These are phyloP conservation scores for Xylaria multiplex DNA, from an alignment of 2,329 filamentous ascomycete genomes.

Conservation along the genomic window DNA sequence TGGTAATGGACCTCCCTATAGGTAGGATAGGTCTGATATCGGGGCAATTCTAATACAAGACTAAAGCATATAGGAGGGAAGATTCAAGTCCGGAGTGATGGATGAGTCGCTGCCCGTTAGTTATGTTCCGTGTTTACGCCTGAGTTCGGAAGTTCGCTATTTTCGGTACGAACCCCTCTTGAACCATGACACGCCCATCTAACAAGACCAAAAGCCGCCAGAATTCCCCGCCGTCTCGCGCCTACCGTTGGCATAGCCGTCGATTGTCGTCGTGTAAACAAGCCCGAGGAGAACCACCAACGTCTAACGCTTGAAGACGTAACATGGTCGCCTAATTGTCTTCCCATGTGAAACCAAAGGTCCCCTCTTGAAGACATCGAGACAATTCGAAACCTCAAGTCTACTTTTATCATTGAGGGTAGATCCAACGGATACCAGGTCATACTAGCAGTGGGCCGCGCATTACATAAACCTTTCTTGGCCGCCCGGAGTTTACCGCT, in stretches of 20 bases:
- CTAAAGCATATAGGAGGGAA: too few relatives aligned
- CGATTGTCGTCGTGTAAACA: neutral
- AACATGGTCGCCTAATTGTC: neutral
- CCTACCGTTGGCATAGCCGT: neutral
- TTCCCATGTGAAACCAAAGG: neutral
- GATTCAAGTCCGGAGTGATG: too few relatives aligned
- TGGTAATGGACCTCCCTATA: too few relatives aligned
- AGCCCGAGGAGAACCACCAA: neutral
- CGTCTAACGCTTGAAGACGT: neutral
- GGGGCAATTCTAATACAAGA: too few relatives aligned
- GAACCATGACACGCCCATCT: neutral
- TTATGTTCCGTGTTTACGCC: neutral
- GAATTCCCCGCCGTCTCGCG: neutral
- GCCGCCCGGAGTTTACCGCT: too few relatives aligned
- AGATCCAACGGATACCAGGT: neutral
- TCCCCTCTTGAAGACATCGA: neutral
- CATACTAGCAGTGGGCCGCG: too few relatives aligned
- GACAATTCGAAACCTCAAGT: neutral
- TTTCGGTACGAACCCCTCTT: constrained; percentile 2
- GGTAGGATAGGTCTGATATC: too few relatives aligned
- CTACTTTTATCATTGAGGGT: neutral
- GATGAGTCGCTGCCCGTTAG: neutral
- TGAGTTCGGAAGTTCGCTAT: neutral
- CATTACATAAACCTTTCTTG: too few relatives aligned
- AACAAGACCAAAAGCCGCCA: neutral